phyloP scores from a whole-genome alignment of 106 monocot species.

The Phalaenopsis equestris region DNA sequence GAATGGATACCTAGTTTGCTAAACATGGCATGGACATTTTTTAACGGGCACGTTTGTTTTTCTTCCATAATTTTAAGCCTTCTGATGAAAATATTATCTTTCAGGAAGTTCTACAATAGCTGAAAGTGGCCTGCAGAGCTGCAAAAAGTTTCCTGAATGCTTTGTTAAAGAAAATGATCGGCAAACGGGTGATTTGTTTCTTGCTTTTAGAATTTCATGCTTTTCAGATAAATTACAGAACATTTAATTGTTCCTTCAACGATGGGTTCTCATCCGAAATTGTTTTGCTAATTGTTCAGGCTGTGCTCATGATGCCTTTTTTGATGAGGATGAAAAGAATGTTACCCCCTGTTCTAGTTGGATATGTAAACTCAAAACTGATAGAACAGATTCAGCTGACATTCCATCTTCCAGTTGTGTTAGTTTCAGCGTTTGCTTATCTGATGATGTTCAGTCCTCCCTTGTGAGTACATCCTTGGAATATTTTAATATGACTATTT shows the following conservation, averaged over 20 bases:
- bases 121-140: not conserved
- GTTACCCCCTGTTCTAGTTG: not conserved
- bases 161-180: not conserved
- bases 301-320: not conserved
- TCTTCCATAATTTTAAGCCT: not conserved
- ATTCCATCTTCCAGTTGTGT: not conserved
- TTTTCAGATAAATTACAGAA: not conserved
- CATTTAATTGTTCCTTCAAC: not conserved
- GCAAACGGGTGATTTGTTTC: not conserved
- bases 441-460: constrained; percentile 4
- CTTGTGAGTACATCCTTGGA: constrained; percentile 4
- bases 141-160: not conserved
- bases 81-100: not conserved
- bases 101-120: not conserved
- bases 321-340: not conserved
- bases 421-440: not conserved
- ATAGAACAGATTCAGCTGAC: not conserved
- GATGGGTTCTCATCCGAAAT: not conserved
- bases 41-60: not conserved
- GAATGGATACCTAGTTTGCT: not conserved
- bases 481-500: not conserved
- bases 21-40: not conserved
- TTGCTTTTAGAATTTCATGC: not conserved
- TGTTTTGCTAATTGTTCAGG: not conserved
- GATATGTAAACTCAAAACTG: not conserved